Evolutionary conservation across 2,329 filamentous ascomycete genomes (phyloP).

Genomic region (Fusarium siculi): DNA sequence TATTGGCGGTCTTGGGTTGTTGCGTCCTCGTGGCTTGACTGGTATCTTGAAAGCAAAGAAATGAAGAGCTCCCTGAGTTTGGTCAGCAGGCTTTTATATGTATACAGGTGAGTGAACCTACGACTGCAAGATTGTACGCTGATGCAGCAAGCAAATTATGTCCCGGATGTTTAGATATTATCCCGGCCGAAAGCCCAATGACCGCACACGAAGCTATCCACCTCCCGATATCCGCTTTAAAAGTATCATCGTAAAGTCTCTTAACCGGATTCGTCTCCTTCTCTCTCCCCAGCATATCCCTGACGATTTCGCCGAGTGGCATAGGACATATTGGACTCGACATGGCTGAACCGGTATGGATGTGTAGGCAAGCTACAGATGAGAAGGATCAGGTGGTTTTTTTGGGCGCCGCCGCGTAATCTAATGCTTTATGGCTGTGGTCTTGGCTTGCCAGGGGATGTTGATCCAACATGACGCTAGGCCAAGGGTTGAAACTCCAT

Average conservation of each 20-base stretch:
- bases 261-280: slow-evolving; percentile 28
- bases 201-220: slow-evolving; percentile 24
- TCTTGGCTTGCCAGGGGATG: slow-evolving; percentile 7
- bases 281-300: slow-evolving; percentile 20
- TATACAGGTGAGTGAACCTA: not conserved
- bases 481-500: slow-evolving; percentile 7
- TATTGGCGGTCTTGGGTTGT: slow-evolving; percentile 4
- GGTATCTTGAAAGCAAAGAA: slow-evolving; percentile 13
- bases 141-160: slow-evolving; percentile 18
- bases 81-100: not conserved
- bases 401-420: not conserved
- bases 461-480: slow-evolving; percentile 3
- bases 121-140: slow-evolving; percentile 23
- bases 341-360: not conserved
- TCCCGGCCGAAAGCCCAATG: slow-evolving; percentile 24
- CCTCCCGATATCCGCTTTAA: slow-evolving; percentile 29
- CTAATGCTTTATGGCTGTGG: not conserved
- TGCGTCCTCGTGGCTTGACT: slow-evolving; percentile 1
- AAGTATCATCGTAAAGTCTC: slow-evolving; percentile 25
- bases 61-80: slow-evolving; percentile 13
- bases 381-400: not conserved
- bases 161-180: slow-evolving; percentile 27
- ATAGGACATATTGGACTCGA: slow-evolving; percentile 27
- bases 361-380: not conserved
- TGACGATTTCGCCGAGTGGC: slow-evolving; percentile 18